Percentiles rank a stretch among this genome's conserved stretches.
Conservation (phyloP, 2,329 filamentous ascomycete species). For the Aspergillus sp. region DNA sequence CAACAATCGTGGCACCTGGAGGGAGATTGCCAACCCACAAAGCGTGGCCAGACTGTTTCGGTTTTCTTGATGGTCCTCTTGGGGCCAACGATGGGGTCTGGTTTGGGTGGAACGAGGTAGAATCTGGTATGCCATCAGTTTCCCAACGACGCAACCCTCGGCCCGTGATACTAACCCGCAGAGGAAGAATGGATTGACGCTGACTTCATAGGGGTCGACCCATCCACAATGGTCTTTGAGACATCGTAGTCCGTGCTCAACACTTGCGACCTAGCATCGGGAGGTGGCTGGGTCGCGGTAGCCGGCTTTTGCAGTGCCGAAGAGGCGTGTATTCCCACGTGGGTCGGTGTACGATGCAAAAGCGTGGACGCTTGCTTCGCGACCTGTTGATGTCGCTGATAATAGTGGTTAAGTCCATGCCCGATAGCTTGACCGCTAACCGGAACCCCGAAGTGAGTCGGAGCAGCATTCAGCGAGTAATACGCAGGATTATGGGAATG, state of each 20-base stretch:
- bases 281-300: neutral
- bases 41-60: slow-evolving; percentile 74
- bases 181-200: slow-evolving; percentile 11
- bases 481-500: slow-evolving; percentile 10
- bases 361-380: neutral
- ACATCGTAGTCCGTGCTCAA: slow-evolving; percentile 29
- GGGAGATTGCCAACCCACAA: slow-evolving; percentile 96
- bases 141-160: neutral
- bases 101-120: slow-evolving; percentile 6
- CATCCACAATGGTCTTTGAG: slow-evolving; percentile 39
- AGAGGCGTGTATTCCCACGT: neutral
- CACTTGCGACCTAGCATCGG: neutral
- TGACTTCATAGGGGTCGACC: slow-evolving; percentile 32
- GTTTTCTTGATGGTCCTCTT: slow-evolving; percentile 65
- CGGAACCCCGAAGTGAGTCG: slow-evolving; percentile 18
- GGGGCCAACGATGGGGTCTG: slow-evolving; percentile 36
- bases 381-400: neutral
- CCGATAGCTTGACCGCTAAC: neutral
- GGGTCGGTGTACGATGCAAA: neutral
- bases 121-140: slow-evolving; percentile 13
- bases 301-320: neutral
- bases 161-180: slow-evolving; percentile 21
- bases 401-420: neutral
- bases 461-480: slow-evolving; percentile 18
- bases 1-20: slow-evolving; percentile 75